Evolutionary conservation across 208 protist species (phyloP).

Genomic region (Strigomonas galati): DNA sequence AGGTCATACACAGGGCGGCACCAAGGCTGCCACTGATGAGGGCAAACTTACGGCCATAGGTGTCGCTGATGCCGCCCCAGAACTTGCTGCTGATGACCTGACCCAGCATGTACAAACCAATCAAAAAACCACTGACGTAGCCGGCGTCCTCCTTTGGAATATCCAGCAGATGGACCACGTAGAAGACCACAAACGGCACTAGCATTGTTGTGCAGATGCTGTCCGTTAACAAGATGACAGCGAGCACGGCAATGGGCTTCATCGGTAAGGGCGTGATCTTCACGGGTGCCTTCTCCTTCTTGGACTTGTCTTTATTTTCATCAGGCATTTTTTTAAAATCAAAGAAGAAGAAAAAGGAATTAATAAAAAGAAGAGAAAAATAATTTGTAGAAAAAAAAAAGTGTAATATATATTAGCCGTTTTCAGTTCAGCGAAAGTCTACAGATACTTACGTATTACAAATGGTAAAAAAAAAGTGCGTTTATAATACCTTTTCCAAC

Average conservation of each 20-base stretch:
- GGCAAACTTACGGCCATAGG: conserved; percentile 33
- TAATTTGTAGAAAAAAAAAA: background rate
- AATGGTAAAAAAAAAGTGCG: background rate
- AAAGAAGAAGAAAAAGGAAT: background rate
- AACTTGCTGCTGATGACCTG: conserved; percentile 37
- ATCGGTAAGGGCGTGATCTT: background rate
- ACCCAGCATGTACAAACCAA: conserved; percentile 56
- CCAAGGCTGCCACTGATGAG: conserved; percentile 31
- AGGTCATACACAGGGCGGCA: conserved; percentile 24
- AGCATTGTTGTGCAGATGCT: conserved; percentile 58
- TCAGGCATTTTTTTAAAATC: background rate
- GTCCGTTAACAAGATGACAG: conserved; percentile 37
- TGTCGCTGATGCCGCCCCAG: conserved; percentile 44
- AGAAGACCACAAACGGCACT: conserved; percentile 50
- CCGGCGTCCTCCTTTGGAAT: conserved; percentile 34
- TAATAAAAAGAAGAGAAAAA: background rate
- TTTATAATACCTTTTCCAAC: background rate
- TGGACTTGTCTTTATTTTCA: background rate
- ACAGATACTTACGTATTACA: background rate
- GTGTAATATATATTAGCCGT: background rate
- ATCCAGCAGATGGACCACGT: conserved; percentile 30
- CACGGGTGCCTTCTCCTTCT: background rate
- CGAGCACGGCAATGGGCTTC: background rate
- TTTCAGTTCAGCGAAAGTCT: background rate
- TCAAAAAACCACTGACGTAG: conserved; percentile 43